Conservation (phyloP, 2,329 filamentous ascomycete genomes). For the Colletotrichum lindemuthianum region DNA sequence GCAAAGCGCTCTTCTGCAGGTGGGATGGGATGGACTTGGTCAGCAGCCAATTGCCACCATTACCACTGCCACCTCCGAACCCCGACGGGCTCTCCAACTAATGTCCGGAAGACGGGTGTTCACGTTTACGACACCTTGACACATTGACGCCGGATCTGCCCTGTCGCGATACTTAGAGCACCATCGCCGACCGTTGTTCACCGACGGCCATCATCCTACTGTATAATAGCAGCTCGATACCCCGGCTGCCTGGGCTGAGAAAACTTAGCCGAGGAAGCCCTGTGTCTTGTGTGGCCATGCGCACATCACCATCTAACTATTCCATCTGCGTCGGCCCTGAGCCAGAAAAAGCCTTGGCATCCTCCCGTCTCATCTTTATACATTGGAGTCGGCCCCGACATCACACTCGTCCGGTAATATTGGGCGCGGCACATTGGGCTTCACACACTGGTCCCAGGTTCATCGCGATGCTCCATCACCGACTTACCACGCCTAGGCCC, state of each 20-base stretch:
- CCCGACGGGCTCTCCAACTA: constrained; percentile 31
- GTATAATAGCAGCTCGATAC: constrained; percentile 24
- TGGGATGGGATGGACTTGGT: not conserved
- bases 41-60: constrained; percentile 2
- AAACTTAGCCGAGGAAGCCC: too few species aligned
- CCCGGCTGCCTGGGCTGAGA: too few species aligned
- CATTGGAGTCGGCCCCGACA: constrained; percentile 6
- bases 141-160: constrained; percentile 15
- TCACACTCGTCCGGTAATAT: constrained; percentile 16
- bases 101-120: constrained; percentile 20
- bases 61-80: constrained; percentile 32
- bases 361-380: constrained; percentile 14
- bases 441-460: constrained; percentile 2
- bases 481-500: constrained; percentile 3
- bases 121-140: not conserved
- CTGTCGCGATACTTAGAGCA: too few species aligned
- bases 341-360: too few species aligned
- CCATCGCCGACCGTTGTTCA: constrained; percentile 21
- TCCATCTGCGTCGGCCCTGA: too few species aligned
- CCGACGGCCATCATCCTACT: constrained; percentile 18
- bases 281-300: constrained; percentile 8
- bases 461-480: constrained; percentile 13
- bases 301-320: not conserved
- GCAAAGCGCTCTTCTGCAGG: too few species aligned
- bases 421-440: constrained; percentile 5